phyloP scores from a whole-genome alignment of 306 rosid species.

The Corylus heterophylla region DNA sequence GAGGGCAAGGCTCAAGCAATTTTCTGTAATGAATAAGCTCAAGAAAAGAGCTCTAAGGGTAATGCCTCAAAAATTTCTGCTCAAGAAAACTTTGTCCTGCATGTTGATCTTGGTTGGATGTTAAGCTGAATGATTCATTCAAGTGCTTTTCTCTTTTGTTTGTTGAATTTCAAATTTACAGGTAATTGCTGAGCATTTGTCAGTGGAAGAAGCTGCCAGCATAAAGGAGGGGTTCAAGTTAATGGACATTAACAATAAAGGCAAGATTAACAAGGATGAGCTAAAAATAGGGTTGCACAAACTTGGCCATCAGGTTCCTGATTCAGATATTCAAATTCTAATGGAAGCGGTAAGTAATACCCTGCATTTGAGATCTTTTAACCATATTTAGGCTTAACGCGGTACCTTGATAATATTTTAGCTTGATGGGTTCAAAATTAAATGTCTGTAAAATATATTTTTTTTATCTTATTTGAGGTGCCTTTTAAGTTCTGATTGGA shows the following conservation, averaged over 20 bases:
- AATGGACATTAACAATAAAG: slow-evolving; percentile 74
- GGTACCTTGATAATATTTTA: neutral
- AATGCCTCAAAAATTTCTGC: slow-evolving; percentile 33
- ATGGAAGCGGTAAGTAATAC: slow-evolving; percentile 91
- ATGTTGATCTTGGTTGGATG: slow-evolving; percentile 9
- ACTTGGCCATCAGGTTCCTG: slow-evolving; percentile 79
- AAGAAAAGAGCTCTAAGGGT: slow-evolving; percentile 97
- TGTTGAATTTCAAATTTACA: slow-evolving; percentile 38
- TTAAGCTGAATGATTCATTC: slow-evolving; percentile 17
- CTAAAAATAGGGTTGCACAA: slow-evolving; percentile 77
- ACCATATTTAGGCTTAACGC: neutral
- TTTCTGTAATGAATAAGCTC: slow-evolving; percentile 97
- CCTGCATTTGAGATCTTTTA: slow-evolving; percentile 22
- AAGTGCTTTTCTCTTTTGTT: neutral
- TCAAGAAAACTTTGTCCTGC: slow-evolving; percentile 8
- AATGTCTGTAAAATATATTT: neutral
- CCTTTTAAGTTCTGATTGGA: neutral
- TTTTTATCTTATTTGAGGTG: neutral
- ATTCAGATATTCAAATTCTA: slow-evolving; percentile 68
- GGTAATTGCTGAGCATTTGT: slow-evolving; percentile 95
- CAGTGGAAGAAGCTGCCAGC: slow-evolving; percentile 90
- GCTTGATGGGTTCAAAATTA: neutral
- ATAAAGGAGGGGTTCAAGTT: slow-evolving; percentile 73
- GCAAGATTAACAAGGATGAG: slow-evolving; percentile 81
- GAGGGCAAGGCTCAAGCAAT: slow-evolving; percentile 89